These are phyloP conservation scores for Colletotrichum aenigma DNA, from an alignment of 2,329 filamentous ascomycete species.

Conservation along the genomic window DNA sequence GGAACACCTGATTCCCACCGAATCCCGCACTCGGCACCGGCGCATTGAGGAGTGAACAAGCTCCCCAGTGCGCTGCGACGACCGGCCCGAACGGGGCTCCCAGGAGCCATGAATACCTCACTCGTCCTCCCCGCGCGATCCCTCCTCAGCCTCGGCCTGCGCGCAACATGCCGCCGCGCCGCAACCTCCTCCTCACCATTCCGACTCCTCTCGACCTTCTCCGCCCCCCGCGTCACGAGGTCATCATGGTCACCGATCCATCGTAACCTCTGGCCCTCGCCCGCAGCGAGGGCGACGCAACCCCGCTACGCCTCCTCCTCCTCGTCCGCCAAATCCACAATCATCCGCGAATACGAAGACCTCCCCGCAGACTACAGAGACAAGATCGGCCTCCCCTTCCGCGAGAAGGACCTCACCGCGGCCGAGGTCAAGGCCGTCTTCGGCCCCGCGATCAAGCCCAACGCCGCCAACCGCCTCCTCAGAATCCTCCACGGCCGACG, in stretches of 20 bases:
- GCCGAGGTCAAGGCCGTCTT: constrained; percentile 55
- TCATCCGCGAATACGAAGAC: constrained; percentile 60
- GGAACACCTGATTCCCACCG: not conserved
- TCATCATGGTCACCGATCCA: not conserved
- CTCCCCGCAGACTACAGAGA: constrained; percentile 64
- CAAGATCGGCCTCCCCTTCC: constrained; percentile 57
- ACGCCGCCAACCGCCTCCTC: constrained; percentile 57
- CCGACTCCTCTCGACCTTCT: constrained; percentile 6
- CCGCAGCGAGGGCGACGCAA: not conserved
- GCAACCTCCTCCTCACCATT: not conserved
- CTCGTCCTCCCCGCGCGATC: constrained; percentile 15
- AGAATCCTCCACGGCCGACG: constrained; percentile 66
- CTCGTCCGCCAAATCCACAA: constrained; percentile 14
- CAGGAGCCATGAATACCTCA: constrained; percentile 20
- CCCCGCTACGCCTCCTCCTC: not conserved
- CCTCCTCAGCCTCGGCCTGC: constrained; percentile 14
- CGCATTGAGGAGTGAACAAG: constrained; percentile 11
- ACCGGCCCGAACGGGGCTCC: not conserved
- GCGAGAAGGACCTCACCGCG: constrained; percentile 50
- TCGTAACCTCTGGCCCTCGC: constrained; percentile 1
- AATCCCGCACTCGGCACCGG: not conserved
- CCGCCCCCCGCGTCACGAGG: not conserved
- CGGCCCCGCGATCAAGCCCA: constrained; percentile 47
- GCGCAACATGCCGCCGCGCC: not conserved
- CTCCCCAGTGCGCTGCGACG: constrained; percentile 10